Evolutionary conservation across 371 early-diverging fungal species (phyloP).

Genomic region (Chytridium lagenaria): DNA sequence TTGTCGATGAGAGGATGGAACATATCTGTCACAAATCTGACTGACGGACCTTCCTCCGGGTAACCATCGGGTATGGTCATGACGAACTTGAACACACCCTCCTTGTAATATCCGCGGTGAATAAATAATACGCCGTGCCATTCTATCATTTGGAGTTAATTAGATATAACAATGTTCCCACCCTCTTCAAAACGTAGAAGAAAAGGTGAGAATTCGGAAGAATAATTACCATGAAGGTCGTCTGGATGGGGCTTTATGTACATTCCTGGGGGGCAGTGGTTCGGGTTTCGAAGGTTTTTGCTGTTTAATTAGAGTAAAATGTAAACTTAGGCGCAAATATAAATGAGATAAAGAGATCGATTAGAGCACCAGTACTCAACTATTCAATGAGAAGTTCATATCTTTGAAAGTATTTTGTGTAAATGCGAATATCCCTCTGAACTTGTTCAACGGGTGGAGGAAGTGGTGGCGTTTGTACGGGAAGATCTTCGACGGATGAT

Average conservation of each 20-base stretch:
- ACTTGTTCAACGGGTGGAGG: conserved; percentile 25
- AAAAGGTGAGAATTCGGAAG: too few species aligned
- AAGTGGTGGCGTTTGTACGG: not conserved
- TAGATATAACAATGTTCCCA: too few species aligned
- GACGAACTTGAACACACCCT: conserved; percentile 92
- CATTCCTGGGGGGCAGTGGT: conserved; percentile 83
- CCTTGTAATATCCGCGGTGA: conserved; percentile 88
- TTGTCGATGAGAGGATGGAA: conserved; percentile 95
- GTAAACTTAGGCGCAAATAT: too few species aligned
- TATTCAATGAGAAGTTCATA: conserved; percentile 54
- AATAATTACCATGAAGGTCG: conserved; percentile 70
- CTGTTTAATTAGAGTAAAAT: conserved; percentile 47
- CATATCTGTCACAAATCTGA: conserved; percentile 88
- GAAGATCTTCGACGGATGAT: conserved; percentile 4
- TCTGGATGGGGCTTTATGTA: conserved; percentile 85
- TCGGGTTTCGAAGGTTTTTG: conserved; percentile 74
- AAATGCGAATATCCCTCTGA: conserved; percentile 38
- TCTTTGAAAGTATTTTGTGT: conserved; percentile 43
- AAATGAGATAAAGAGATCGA: too few species aligned
- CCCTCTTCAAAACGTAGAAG: too few species aligned
- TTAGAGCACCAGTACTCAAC: conserved; percentile 33
- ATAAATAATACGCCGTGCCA: conserved; percentile 89
- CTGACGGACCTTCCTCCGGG: conserved; percentile 83
- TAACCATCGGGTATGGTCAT: conserved; percentile 85
- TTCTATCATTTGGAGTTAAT: conserved; percentile 56